Percentiles rank a stretch among this genome's conserved stretches.
Conservation (phyloP, 2,329 filamentous ascomycete species). For the Aspergillus eucalypticola region DNA sequence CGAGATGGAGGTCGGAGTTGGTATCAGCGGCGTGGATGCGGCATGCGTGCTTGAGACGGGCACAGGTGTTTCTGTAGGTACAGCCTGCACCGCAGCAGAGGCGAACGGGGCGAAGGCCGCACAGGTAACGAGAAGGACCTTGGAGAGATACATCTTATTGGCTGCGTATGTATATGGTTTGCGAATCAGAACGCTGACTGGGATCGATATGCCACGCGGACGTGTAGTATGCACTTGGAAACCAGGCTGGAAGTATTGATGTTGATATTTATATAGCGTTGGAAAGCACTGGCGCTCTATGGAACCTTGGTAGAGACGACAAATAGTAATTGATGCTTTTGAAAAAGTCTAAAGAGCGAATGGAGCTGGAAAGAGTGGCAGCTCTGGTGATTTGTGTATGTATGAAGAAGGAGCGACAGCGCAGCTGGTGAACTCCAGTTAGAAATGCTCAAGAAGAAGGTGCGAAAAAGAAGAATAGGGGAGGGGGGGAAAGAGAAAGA, state of each 20-base stretch:
- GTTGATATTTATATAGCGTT: not conserved
- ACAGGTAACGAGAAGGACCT: slow-evolving; percentile 32
- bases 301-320: not conserved
- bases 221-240: not conserved
- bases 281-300: not conserved
- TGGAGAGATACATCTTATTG: slow-evolving; percentile 37
- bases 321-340: not conserved
- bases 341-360: slow-evolving; percentile 26
- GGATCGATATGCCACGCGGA: not conserved
- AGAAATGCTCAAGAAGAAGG: slow-evolving; percentile 18
- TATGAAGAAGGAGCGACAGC: too few species aligned
- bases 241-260: not conserved
- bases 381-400: slow-evolving; percentile 25
- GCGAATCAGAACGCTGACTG: not conserved
- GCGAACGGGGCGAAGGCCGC: slow-evolving; percentile 32
- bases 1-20: slow-evolving; percentile 16
- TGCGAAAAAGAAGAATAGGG: slow-evolving; percentile 15
- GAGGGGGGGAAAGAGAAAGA: not conserved
- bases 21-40: slow-evolving; percentile 13
- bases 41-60: slow-evolving; percentile 23
- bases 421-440: too few species aligned
- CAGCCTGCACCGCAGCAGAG: slow-evolving; percentile 27
- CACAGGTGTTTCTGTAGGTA: slow-evolving; percentile 15
- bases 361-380: slow-evolving; percentile 38
- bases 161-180: not conserved